Percentiles rank a stretch among this genome's conserved stretches.
These are phyloP conservation scores for Sclerotinia glacialis DNA, from an alignment of 2,329 filamentous ascomycete species.

Conservation along the genomic window DNA sequence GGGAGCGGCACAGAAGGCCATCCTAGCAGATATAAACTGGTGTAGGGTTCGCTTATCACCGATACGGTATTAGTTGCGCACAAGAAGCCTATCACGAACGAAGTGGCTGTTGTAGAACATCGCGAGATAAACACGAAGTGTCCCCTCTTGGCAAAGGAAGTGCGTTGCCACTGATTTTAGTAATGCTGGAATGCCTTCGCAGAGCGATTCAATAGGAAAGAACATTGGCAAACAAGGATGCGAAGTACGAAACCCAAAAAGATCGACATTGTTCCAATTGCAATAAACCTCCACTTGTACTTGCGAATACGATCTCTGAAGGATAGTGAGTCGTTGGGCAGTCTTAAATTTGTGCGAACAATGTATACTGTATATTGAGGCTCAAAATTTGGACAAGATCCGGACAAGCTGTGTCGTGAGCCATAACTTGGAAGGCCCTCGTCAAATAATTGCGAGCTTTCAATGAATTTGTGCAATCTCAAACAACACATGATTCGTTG, in stretches of 20 bases:
- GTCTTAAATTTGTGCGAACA: not conserved
- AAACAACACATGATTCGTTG: conserved; percentile 26
- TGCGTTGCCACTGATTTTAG: not conserved
- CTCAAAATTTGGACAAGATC: conserved; percentile 8
- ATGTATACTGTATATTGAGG: conserved; percentile 9
- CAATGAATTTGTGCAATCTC: conserved; percentile 2
- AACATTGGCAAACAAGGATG: not conserved
- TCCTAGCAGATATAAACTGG: conserved; percentile 9
- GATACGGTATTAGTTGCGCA: conserved; percentile 13
- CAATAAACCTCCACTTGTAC: not conserved
- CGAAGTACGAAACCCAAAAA: not conserved
- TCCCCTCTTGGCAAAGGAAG: not conserved
- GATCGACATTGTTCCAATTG: not conserved
- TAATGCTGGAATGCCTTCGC: not conserved
- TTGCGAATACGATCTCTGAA: not conserved
- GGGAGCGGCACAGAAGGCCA: conserved; percentile 6
- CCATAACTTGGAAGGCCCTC: conserved; percentile 17
- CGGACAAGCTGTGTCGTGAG: not conserved
- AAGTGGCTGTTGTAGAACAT: conserved; percentile 20
- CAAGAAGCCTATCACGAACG: conserved; percentile 17
- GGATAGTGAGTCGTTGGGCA: not conserved
- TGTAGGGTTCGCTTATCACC: conserved; percentile 16
- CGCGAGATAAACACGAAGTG: not conserved
- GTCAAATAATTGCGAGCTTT: not conserved
- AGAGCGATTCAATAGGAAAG: not conserved